These are phyloP conservation scores for Stachybotrys elegans DNA, from an alignment of 2,329 filamentous ascomycete genomes.

Conservation along the genomic window DNA sequence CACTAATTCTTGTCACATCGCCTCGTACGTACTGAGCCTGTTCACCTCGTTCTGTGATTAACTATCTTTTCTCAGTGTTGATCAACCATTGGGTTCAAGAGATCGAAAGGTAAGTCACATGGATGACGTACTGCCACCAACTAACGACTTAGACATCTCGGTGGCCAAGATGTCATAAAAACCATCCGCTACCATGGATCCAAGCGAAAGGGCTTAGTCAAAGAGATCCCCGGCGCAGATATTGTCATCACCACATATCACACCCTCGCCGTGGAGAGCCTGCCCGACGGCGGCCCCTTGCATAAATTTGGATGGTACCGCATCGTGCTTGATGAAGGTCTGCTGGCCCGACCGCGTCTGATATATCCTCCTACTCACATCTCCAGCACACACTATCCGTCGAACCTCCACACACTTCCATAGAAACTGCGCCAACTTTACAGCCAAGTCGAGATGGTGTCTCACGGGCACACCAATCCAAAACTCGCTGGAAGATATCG, in stretches of 20 bases:
- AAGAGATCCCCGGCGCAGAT: conserved; percentile 24
- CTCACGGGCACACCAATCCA: conserved; percentile 50
- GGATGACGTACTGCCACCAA: neutral
- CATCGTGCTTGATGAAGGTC: conserved; percentile 42
- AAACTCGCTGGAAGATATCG: conserved; percentile 47
- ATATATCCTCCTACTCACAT: neutral
- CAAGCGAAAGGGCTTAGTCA: conserved; percentile 17
- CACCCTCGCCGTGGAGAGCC: conserved; percentile 32
- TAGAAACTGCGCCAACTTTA: conserved; percentile 33
- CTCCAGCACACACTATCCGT: conserved; percentile 45
- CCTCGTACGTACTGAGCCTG: conserved; percentile 22
- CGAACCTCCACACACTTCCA: conserved; percentile 38
- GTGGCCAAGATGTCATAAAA: conserved; percentile 19
- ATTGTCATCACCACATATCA: conserved; percentile 44
- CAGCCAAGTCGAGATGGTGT: conserved; percentile 44
- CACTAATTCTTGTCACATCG: conserved; percentile 40
- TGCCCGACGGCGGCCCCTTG: conserved; percentile 14
- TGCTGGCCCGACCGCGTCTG: neutral
- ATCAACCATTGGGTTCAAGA: conserved; percentile 35
- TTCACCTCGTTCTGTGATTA: neutral
- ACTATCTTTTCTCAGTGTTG: conserved; percentile 21
- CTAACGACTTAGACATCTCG: conserved; percentile 25
- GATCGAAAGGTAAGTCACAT: conserved; percentile 25
- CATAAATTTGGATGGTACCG: conserved; percentile 35
- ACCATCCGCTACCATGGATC: conserved; percentile 32